phyloP scores from a whole-genome alignment of 176 grass and related monocot genomes.

The Carex littledalei region DNA sequence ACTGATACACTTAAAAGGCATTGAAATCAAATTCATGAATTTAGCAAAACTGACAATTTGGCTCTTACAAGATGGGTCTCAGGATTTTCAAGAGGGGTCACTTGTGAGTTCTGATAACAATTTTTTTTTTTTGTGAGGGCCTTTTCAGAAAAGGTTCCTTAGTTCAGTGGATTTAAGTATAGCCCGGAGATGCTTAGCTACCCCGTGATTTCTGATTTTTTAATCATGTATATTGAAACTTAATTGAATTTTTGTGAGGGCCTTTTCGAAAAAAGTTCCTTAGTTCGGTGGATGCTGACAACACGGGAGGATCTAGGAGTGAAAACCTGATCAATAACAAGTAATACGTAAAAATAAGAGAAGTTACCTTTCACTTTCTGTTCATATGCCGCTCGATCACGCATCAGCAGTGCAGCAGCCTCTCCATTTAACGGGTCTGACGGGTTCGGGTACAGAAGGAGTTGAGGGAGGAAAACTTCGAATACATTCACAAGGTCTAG shows the following conservation, averaged over 20 bases:
- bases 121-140: not conserved
- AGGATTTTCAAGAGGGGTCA: not conserved
- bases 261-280: not conserved
- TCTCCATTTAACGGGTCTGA: constrained; percentile 56
- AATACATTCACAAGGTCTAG: constrained; percentile 56
- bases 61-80: not conserved
- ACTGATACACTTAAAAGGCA: not conserved
- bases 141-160: too few relatives aligned
- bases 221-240: too few relatives aligned
- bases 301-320: not conserved
- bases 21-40: too few relatives aligned
- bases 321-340: not conserved
- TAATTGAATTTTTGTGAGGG: too few relatives aligned
- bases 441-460: constrained; percentile 46
- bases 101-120: not conserved
- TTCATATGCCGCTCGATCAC: constrained; percentile 43
- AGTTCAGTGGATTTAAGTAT: not conserved
- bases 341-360: not conserved
- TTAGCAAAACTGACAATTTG: not conserved
- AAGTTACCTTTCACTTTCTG: constrained; percentile 54
- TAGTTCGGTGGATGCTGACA: not conserved
- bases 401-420: constrained; percentile 47
- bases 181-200: too few relatives aligned
- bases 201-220: too few relatives aligned
- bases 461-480: constrained; percentile 52